phyloP scores from a whole-genome alignment of 768 basidiomycete genomes.

The Grammothele lineata region DNA sequence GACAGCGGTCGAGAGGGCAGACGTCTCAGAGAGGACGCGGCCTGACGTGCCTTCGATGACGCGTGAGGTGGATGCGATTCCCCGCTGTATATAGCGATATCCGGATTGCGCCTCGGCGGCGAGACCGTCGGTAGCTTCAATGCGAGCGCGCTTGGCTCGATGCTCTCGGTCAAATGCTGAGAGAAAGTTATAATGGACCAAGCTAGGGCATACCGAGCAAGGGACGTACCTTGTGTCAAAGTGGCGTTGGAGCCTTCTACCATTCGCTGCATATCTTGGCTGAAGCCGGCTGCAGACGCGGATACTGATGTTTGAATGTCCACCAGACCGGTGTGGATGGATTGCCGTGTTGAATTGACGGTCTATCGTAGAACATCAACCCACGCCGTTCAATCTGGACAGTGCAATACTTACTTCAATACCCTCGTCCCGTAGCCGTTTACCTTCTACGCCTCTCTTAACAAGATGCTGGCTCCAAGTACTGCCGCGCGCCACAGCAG shows the following conservation, averaged over 20 bases:
- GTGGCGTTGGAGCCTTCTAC: conserved; percentile 40
- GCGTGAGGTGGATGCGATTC: conserved; percentile 46
- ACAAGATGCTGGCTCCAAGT: conserved; percentile 39
- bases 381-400: conserved; percentile 1
- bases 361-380: conserved; percentile 30
- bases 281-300: conserved; percentile 46
- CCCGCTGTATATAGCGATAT: conserved; percentile 47
- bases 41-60: conserved; percentile 40
- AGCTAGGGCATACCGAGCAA: too few species aligned
- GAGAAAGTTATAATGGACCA: too few species aligned
- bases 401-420: conserved; percentile 43
- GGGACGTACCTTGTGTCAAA: conserved; percentile 43
- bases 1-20: conserved; percentile 35
- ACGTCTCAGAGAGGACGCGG: conserved; percentile 46
- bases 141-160: conserved; percentile 62
- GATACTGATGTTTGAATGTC: conserved; percentile 42
- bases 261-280: conserved; percentile 47
- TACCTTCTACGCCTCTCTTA: conserved; percentile 45
- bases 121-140: conserved; percentile 53
- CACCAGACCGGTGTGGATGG: conserved; percentile 38
- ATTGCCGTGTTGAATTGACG: conserved; percentile 34
- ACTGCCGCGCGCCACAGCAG: conserved; percentile 36
- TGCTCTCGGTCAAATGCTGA: conserved; percentile 59
- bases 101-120: conserved; percentile 47
- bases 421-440: conserved; percentile 52